phyloP scores from a whole-genome alignment of 73 alveolate species.

The Stentor roeselii region DNA sequence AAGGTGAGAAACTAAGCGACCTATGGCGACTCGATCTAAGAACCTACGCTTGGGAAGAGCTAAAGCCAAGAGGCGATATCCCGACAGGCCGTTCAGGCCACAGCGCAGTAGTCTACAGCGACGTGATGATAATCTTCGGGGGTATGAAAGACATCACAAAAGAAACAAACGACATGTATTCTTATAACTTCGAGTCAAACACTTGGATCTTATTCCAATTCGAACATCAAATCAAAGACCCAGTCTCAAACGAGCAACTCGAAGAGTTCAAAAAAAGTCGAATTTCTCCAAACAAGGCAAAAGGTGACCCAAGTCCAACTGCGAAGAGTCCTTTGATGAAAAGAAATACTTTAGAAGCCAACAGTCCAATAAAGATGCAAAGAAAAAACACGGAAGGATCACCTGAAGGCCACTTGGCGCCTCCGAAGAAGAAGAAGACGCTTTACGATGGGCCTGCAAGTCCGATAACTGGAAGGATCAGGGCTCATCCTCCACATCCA shows the following conservation, averaged over 20 bases:
- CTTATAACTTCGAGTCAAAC: neutral
- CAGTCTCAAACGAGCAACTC: slow-evolving; percentile 12
- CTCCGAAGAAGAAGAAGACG: slow-evolving; percentile 2
- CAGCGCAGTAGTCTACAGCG: neutral
- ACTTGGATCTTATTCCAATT: neutral
- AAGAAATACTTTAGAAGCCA: neutral
- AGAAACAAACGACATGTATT: slow-evolving; percentile 18
- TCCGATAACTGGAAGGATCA: slow-evolving; percentile 10
- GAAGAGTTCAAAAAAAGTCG: slow-evolving; percentile 24
- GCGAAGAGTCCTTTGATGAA: slow-evolving; percentile 1
- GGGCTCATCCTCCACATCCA: slow-evolving; percentile 72
- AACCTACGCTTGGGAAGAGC: slow-evolving; percentile 1
- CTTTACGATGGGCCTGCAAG: slow-evolving; percentile 25
- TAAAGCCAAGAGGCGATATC: neutral
- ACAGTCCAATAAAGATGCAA: neutral
- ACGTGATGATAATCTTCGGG: slow-evolving; percentile 25
- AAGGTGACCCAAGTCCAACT: neutral
- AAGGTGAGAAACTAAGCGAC: slow-evolving; percentile 25
- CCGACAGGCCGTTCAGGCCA: slow-evolving; percentile 27
- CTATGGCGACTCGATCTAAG: slow-evolving; percentile 9
- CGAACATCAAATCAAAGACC: slow-evolving; percentile 16
- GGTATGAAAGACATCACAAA: slow-evolving; percentile 21
- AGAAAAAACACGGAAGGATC: neutral
- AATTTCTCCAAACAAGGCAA: neutral
- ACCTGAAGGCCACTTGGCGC: neutral